Base-by-base conservation (phyloP, 495 filamentous ascomycete species). In the Apiosordaria backusii region DNA sequence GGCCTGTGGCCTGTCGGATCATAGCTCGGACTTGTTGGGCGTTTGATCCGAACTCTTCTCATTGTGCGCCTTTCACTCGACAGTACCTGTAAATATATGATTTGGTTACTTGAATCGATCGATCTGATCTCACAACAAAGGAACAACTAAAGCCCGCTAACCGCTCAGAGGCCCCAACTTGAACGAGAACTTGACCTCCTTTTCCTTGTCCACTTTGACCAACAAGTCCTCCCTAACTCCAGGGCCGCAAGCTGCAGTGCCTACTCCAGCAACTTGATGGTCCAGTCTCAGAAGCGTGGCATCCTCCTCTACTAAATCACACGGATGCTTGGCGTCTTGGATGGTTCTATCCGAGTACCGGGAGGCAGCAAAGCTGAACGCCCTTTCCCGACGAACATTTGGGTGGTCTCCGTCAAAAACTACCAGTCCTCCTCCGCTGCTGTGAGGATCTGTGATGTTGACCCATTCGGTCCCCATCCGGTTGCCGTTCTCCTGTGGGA, bases 401-500 rank as follows among this genome's bases (percentile, higher is more conserved):
- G 9, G 3, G 5, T 13, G 9, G 35, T 13, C 52, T 55, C 6
- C 60, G 45, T 60, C 15, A 60, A 65, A 13, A 65, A 55, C 0
- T 53, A 55, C n/a, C 61, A 65, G 71, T 68, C 65, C 21, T 61
- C 19, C 15, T 2, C 63, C 0, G 0, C 13, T 73, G 74, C 15
- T 79, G 78, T 54, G 21, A 21, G 57, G 27, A 18, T 65, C 62
- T 22, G 25, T 16, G 58, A 82, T 72, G 58, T 78, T 70, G 23
- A 87, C 72, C 84, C 85, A 89, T 19, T 81, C 68, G 3, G 83
- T 85, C 21, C 84, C 86, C 53, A 82, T 85, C n/a, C 86, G 75
- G 64, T 89, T 89, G 40, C 85, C 83, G 58, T 79, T 83, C 65
- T 90, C 87, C 64, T 89, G 88, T 0, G 87, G 87, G 29, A 83